Conservation (phyloP, 495 filamentous ascomycete species). For the Saxispiralis lemnorum region DNA sequence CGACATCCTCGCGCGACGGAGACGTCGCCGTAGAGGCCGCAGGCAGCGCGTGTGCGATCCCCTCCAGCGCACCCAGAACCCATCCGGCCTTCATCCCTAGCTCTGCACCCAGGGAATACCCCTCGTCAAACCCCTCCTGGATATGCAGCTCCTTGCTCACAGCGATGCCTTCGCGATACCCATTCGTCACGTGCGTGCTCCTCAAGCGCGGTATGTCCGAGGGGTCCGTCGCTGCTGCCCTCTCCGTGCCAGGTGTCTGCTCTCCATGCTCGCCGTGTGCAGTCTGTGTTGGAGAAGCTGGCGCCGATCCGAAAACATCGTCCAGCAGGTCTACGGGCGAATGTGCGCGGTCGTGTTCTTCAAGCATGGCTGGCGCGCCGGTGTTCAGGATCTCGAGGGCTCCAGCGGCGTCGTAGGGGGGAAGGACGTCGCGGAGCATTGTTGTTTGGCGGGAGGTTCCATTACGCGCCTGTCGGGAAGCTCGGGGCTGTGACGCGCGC, state of each 20-base stretch:
- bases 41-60: slow-evolving; percentile 28
- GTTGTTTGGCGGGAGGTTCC: neutral
- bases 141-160: slow-evolving; percentile 48
- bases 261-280: neutral
- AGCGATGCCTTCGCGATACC: slow-evolving; percentile 76
- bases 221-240: slow-evolving; percentile 10
- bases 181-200: slow-evolving; percentile 59
- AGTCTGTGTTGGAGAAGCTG: slow-evolving; percentile 11
- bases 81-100: slow-evolving; percentile 56
- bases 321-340: slow-evolving; percentile 13
- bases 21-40: no score
- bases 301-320: slow-evolving; percentile 25
- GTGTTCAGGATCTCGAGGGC: neutral
- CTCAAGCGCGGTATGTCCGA: slow-evolving; percentile 63
- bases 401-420: neutral
- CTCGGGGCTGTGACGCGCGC: no score
- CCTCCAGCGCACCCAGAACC: slow-evolving; percentile 55
- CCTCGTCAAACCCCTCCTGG: slow-evolving; percentile 78
- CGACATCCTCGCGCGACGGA: slow-evolving; percentile 6
- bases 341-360: neutral
- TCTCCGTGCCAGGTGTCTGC: slow-evolving; percentile 19
- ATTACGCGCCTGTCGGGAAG: no score
- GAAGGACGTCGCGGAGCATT: slow-evolving; percentile 11
- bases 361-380: neutral
- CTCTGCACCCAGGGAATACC: slow-evolving; percentile 60